Evolutionary conservation across 208 protist genomes (phyloP), one percentile per base, ranked within the genome.

Genomic region (Acanthamoeba royreba): DNA sequence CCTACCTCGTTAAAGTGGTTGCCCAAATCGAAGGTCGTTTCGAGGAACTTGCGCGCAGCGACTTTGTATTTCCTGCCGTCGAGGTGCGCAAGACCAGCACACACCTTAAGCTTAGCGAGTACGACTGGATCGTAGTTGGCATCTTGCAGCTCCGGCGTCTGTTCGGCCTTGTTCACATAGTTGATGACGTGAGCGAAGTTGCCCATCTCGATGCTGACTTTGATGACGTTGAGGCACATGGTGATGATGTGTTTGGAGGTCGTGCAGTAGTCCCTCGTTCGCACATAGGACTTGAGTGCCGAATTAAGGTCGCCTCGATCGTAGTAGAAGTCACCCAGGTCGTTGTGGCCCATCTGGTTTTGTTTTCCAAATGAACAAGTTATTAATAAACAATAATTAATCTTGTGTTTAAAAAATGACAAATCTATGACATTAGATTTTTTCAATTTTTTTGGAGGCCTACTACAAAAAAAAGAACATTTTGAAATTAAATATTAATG

Each of bases 221-320:
- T 58, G 40, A 98, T 97, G 40, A 98, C 95, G 92, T 96, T 94
- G n/a, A 98, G 92, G 86, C 97, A 98, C 96, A 98, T 97, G 1
- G 94, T 49, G 28, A 96, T 85, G 8, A 96, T 94, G 79, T 98
- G 96, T 61, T 95, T 95, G 8, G 97, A 43, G 45, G 96, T 96
- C 19, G 97, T 96, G 91, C 96, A 97, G 94, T 98, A 97, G 94
- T 98, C 97, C 77, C 97, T 94, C 55, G 96, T 95, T 35, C 97
- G 94, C 17, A 97, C 49, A 86, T 97, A 98, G 74, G 87, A 96
- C 89, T 97, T 97, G 17, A 98, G 47, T 19, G 97, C 93, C 28
- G 95, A 89, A 40, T 88, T 8, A 22, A 97, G 92, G 74, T 98
- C 96, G 83, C 97, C 97, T 42, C 94, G 88, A 25, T 89, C 88